Evolutionary conservation across 345 rosid species (phyloP).

Genomic region (Citrus maxima): DNA sequence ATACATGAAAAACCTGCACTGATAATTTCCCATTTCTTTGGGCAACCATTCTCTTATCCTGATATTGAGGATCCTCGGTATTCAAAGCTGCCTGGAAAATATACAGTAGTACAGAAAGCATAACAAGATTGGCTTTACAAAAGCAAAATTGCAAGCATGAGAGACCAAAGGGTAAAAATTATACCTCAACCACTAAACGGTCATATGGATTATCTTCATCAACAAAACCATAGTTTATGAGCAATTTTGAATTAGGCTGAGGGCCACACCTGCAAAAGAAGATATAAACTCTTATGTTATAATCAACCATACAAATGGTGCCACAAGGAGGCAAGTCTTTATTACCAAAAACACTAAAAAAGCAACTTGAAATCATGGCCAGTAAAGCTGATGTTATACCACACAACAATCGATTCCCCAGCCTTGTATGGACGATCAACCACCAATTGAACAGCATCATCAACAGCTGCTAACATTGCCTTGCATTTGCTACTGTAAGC

Average conservation of each 20-base stretch:
- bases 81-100: constrained; percentile 74
- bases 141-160: constrained; percentile 7
- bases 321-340: constrained; percentile 8
- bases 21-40: constrained; percentile 92
- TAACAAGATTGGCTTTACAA: constrained; percentile 14
- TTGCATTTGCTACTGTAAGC: constrained; percentile 90
- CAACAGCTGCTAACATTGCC: constrained; percentile 87
- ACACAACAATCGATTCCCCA: constrained; percentile 86
- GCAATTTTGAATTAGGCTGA: constrained; percentile 89
- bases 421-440: constrained; percentile 85
- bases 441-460: constrained; percentile 79
- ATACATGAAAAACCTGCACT: constrained; percentile 68
- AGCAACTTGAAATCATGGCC: constrained; percentile 10
- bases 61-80: constrained; percentile 97
- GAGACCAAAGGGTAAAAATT: constrained; percentile 2
- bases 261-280: constrained; percentile 84
- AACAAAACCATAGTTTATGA: constrained; percentile 89
- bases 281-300: constrained; percentile 9
- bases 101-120: constrained; percentile 11
- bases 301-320: background rate
- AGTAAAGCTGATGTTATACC: constrained; percentile 41
- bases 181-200: constrained; percentile 73
- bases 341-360: constrained; percentile 15
- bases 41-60: constrained; percentile 93
- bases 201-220: constrained; percentile 91